Base-by-base conservation (phyloP, 129 eudicot genomes). In the Artemisia annua region DNA sequence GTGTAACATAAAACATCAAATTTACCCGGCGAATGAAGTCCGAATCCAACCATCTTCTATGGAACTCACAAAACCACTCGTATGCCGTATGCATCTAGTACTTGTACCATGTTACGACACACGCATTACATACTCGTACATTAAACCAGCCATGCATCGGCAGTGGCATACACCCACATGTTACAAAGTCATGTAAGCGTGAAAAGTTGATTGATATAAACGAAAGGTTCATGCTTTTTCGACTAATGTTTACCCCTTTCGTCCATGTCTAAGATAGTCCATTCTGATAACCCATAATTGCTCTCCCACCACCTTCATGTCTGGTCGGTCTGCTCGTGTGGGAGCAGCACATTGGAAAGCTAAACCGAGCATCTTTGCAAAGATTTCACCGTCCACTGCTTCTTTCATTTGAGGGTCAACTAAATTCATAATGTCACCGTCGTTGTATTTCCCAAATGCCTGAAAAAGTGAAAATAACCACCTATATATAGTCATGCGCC, bases 291-390 rank as follows among this genome's bases (percentile, higher is more conserved):
- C 89, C 98, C 98, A 93, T 19, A 93, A 58, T 57, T 83, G 90
- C 87, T 93, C 96, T 32, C 92, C 96, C 20, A 87, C 98, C 9
- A 72, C 64, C 71, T 87, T 90, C 98, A 93, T 93, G 61, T 90
- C 98, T 2, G 97, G 98, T 16, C 98, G 88, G 73, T 93, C 98
- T 4, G 71, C 79, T 63, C 95, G 81, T 35, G 87, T 81, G 2
- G 98, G 97, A 3, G 98, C 98, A 7, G 87, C 97, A 71, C 97
- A 93, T 26, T 86, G 89, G 51, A 93, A 78, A 9, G 97, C 98
- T 80, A 93, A 59, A 60, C 78, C 84, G 66, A 93, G 84, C 90
- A 93, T 86, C 77, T 79, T 87, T 73, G 53, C 35, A 18, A 87
- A 80, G 50, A 90, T 83, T 18, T 81, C 84, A 57, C 28, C 14